Conservation (phyloP, 2,329 filamentous ascomycete genomes). For the Aureobasidium sp. region DNA sequence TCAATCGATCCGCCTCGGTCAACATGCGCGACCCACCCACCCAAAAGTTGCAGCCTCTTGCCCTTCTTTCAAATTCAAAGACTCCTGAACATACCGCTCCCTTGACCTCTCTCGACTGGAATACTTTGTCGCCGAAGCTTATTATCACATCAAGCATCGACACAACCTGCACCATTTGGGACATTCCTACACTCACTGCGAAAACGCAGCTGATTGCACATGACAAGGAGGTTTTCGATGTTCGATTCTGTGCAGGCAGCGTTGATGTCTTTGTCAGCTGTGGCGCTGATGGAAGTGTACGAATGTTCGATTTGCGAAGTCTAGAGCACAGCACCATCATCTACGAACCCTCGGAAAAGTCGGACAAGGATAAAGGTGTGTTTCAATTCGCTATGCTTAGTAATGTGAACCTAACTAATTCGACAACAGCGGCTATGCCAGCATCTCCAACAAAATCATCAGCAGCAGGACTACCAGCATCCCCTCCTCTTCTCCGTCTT, state of each 20-base stretch:
- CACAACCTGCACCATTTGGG: conserved; percentile 98
- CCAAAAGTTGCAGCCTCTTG: conserved; percentile 85
- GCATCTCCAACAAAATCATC: conserved; percentile 63
- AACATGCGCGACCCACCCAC: conserved; percentile 52
- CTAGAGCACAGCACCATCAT: conserved; percentile 98
- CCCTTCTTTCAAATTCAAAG: conserved; percentile 93
- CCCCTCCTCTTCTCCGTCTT: conserved; percentile 63
- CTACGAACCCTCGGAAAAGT: conserved; percentile 91
- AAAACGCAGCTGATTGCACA: conserved; percentile 98
- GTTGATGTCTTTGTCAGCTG: conserved; percentile 99
- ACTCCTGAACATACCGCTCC: conserved; percentile 97
- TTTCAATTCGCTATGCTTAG: background rate
- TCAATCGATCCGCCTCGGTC: conserved; percentile 55
- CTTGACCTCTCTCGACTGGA: conserved; percentile 95
- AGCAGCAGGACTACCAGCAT: conserved; percentile 55
- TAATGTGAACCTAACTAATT: background rate
- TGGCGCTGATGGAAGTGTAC: conserved; percentile 91
- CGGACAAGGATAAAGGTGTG: conserved; percentile 42
- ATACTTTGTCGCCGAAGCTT: conserved; percentile 88
- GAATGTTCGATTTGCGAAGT: conserved; percentile 97
- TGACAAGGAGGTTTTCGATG: conserved; percentile 98
- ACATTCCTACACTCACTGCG: conserved; percentile 93
- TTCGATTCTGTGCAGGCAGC: conserved; percentile 94
- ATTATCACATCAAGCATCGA: conserved; percentile 99
- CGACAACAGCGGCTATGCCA: conserved; percentile 33